Evolutionary conservation across 2,329 filamentous ascomycete species (phyloP).

Genomic region (Phyllosticta citriasiana): DNA sequence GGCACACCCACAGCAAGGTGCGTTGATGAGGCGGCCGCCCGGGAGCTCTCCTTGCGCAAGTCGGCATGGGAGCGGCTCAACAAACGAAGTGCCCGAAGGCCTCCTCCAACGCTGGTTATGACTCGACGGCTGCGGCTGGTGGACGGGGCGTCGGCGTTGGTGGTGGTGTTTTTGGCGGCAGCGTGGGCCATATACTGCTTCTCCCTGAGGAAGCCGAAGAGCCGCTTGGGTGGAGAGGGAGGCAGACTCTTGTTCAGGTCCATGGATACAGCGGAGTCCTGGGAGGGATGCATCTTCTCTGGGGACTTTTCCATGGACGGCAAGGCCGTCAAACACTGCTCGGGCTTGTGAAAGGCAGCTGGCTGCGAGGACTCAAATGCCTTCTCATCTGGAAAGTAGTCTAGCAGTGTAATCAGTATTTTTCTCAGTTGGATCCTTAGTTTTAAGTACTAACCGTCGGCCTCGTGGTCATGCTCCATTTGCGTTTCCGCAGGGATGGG

Average conservation of each 20-base stretch:
- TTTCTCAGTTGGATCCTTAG: background rate
- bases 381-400: background rate
- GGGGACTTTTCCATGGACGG: background rate
- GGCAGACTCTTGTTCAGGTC: background rate
- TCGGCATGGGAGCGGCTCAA: background rate
- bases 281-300: background rate
- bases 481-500: background rate
- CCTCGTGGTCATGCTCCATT: background rate
- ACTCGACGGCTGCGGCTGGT: background rate
- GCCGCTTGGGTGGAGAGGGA: too few species aligned
- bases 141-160: background rate
- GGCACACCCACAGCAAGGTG: too few species aligned
- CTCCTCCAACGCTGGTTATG: background rate
- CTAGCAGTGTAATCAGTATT: background rate
- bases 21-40: too few species aligned
- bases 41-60: background rate
- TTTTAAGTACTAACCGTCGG: background rate
- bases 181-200: background rate
- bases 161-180: background rate
- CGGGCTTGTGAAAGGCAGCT: background rate
- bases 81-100: background rate
- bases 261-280: background rate
- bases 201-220: background rate
- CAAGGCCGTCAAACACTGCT: background rate
- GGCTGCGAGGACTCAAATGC: background rate